Conservation (phyloP, 192 early-diverging fungal species). For the Ambispora gerdemannii region DNA sequence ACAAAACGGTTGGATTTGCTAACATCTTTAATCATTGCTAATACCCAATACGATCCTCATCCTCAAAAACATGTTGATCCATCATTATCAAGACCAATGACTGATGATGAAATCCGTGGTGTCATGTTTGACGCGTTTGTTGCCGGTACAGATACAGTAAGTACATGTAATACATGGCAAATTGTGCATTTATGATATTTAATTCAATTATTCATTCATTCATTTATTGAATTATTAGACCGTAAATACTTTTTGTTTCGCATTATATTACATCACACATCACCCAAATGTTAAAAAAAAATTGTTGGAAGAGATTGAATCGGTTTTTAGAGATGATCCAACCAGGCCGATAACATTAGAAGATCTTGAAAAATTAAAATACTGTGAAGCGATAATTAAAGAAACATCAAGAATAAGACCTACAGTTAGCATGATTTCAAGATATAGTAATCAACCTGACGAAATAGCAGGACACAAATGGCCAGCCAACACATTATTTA, state of each 20-base stretch:
- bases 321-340: background rate
- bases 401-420: background rate
- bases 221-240: constrained; percentile 7
- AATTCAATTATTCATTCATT: background rate
- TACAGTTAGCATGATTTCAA: background rate
- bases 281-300: background rate
- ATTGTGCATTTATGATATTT: background rate
- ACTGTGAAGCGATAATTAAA: constrained; percentile 9
- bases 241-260: background rate
- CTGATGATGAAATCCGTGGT: background rate
- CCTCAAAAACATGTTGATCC: background rate
- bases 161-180: background rate
- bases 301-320: background rate
- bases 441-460: background rate
- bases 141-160: constrained; percentile 20
- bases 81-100: background rate
- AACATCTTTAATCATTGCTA: constrained; percentile 9
- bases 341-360: background rate
- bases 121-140: background rate
- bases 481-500: background rate
- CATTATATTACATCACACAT: background rate
- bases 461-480: constrained; percentile 2
- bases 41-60: constrained; percentile 12
- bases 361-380: constrained; percentile 2
- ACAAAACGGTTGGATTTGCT: constrained; percentile 19